These are phyloP conservation scores for Apiosordaria backusii DNA, from an alignment of 495 filamentous ascomycete genomes.

Conservation along the genomic window DNA sequence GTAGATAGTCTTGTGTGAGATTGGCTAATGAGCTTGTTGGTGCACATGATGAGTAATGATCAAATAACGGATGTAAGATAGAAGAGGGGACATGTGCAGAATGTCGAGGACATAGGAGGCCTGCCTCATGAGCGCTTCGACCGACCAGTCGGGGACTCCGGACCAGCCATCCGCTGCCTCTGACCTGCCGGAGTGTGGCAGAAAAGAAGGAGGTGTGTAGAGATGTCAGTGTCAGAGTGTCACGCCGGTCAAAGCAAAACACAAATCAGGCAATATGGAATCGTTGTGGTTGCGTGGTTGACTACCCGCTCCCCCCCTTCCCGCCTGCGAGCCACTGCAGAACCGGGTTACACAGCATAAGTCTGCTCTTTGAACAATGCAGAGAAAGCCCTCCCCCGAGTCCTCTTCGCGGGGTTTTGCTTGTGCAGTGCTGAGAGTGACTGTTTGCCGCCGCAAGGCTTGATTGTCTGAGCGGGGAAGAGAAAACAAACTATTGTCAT, in stretches of 20 bases:
- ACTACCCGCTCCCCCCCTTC: constrained; percentile 16
- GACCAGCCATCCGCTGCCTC: background rate
- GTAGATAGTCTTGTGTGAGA: background rate
- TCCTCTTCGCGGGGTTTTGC: background rate
- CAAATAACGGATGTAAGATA: too few species aligned
- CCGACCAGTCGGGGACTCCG: background rate
- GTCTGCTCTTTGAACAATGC: constrained; percentile 15
- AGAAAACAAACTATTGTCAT: background rate
- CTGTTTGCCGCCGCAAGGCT: background rate
- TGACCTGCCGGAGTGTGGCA: background rate
- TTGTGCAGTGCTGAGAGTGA: background rate
- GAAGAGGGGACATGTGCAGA: background rate
- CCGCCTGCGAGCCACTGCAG: constrained; percentile 20
- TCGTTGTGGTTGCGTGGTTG: background rate
- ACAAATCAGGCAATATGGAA: constrained; percentile 21
- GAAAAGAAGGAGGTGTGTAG: background rate
- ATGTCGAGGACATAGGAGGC: background rate
- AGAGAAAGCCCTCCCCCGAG: background rate
- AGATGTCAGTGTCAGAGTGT: background rate
- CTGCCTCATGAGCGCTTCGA: background rate
- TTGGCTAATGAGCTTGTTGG: background rate
- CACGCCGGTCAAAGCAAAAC: background rate
- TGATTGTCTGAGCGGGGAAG: background rate
- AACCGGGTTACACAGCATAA: constrained; percentile 26
- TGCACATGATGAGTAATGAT: background rate